Evolutionary conservation across 2,329 filamentous ascomycete genomes (phyloP).

Genomic region (Passalora sequoiae): DNA sequence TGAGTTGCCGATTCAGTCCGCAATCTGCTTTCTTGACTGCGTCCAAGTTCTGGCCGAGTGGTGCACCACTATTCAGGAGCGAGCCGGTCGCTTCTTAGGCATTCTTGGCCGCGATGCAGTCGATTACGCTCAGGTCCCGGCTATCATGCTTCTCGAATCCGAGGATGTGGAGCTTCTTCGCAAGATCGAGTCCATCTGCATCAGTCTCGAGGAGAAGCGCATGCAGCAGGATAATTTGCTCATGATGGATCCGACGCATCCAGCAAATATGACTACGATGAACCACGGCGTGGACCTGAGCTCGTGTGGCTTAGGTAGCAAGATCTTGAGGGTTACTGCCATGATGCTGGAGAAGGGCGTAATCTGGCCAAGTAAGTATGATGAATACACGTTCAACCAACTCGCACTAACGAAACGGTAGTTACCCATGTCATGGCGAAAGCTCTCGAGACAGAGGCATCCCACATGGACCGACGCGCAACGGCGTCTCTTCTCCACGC

Average conservation of each 20-base stretch:
- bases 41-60: conserved; percentile 91
- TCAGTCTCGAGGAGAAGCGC: conserved; percentile 73
- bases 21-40: conserved; percentile 90
- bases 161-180: conserved; percentile 81
- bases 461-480: conserved; percentile 58
- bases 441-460: conserved; percentile 59
- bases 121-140: conserved; percentile 73
- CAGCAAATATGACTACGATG: conserved; percentile 34
- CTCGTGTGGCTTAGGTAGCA: conserved; percentile 70
- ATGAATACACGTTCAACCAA: conserved; percentile 24
- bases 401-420: conserved; percentile 30
- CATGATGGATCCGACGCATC: conserved; percentile 44
- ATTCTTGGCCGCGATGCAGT: conserved; percentile 78
- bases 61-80: conserved; percentile 87
- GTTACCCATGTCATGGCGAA: conserved; percentile 66
- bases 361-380: conserved; percentile 78
- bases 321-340: conserved; percentile 76
- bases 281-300: conserved; percentile 42
- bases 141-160: conserved; percentile 83
- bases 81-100: conserved; percentile 83
- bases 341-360: conserved; percentile 83
- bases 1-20: conserved; percentile 82
- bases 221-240: conserved; percentile 49
- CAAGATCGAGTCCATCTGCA: conserved; percentile 75
- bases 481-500: conserved; percentile 39